Percentiles rank a stretch among this genome's conserved stretches.
Conservation (phyloP, 345 rosid genomes). For the Pistacia vera region DNA sequence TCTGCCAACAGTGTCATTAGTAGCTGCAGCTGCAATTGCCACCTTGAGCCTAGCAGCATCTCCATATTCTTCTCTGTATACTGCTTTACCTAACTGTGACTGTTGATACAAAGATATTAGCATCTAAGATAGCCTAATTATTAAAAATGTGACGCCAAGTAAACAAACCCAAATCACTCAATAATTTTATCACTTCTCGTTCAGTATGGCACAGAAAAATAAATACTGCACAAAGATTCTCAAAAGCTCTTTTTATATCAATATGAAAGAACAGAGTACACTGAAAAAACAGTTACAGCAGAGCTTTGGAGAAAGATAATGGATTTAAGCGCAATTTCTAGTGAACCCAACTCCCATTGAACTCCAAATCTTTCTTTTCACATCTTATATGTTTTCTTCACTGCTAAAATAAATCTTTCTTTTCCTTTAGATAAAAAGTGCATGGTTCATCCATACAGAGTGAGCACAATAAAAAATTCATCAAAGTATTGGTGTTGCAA, state of each 20-base stretch:
- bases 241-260: neutral
- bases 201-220: neutral
- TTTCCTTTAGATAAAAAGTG: neutral
- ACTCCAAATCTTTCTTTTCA: neutral
- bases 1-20: slow-evolving; percentile 74
- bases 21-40: slow-evolving; percentile 87
- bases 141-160: neutral
- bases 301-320: neutral
- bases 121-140: neutral
- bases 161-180: neutral
- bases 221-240: neutral
- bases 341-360: neutral
- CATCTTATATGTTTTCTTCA: neutral
- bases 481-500: no score
- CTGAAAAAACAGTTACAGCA: neutral
- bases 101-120: slow-evolving; percentile 28
- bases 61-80: slow-evolving; percentile 64
- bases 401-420: neutral
- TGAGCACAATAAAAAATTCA: neutral
- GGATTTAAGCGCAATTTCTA: neutral
- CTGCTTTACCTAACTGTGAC: slow-evolving; percentile 66
- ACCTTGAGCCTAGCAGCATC: slow-evolving; percentile 90
- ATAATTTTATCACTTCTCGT: neutral
- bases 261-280: neutral
- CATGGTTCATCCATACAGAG: neutral